These are phyloP conservation scores for Starmerella powellii DNA, from an alignment of 805 yeast genomes.

Conservation along the genomic window DNA sequence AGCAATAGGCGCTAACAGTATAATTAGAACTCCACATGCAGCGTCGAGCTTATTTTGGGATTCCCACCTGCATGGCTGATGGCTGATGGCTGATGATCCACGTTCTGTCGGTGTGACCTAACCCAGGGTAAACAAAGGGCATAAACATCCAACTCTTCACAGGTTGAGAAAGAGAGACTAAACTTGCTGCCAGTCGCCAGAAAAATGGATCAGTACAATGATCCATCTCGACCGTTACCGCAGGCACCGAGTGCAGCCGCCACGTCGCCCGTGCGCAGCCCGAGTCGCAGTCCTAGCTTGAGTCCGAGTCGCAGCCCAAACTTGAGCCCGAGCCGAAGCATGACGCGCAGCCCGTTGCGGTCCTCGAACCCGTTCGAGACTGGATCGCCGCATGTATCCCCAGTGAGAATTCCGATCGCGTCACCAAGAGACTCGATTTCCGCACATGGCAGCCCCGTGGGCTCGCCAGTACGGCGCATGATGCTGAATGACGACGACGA, in stretches of 20 bases:
- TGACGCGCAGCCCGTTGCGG: slow-evolving; percentile 14
- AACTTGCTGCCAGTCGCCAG: too few relatives aligned
- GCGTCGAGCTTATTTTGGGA: too few relatives aligned
- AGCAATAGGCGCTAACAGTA: too few relatives aligned
- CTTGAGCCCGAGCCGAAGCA: slow-evolving; percentile 5
- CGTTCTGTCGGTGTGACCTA: too few relatives aligned
- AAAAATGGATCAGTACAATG: too few relatives aligned
- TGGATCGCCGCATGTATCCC: slow-evolving; percentile 17
- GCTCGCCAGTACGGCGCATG: slow-evolving; percentile 20
- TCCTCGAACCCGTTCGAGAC: slow-evolving; percentile 20
- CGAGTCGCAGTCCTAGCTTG: not conserved
- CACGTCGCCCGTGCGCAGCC: not conserved
- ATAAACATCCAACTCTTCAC: too few relatives aligned
- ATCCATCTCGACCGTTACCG: not conserved
- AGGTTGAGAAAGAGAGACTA: too few relatives aligned
- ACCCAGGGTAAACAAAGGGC: too few relatives aligned
- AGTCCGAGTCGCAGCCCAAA: not conserved
- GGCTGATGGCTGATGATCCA: not conserved
- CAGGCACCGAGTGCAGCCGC: not conserved
- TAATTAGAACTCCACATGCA: too few relatives aligned
- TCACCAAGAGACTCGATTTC: slow-evolving; percentile 5
- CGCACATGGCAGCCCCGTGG: slow-evolving; percentile 19
- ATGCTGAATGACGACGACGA: slow-evolving; percentile 6
- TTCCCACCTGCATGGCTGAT: too few relatives aligned
- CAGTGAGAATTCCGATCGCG: slow-evolving; percentile 17